These are phyloP conservation scores for Crithidia mellificae DNA, from an alignment of 208 protist species.

Conservation along the genomic window DNA sequence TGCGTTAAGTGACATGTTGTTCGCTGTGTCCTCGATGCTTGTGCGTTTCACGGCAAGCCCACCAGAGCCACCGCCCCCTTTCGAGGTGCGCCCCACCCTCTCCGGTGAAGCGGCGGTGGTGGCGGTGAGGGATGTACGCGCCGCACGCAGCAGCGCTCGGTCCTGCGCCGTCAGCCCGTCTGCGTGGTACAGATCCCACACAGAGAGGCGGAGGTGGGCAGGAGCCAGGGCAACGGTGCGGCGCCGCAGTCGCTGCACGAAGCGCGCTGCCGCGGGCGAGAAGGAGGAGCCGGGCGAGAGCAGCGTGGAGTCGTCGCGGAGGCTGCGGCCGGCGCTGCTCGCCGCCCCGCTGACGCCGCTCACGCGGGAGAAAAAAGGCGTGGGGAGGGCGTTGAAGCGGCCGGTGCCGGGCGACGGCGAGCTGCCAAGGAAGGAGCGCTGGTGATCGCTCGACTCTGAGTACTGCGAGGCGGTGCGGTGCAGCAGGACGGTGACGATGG, in stretches of 20 bases:
- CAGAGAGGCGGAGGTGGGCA: constrained; percentile 16
- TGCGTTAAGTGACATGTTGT: too few relatives aligned
- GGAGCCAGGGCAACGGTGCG: constrained; percentile 12
- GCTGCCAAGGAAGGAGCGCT: constrained; percentile 9
- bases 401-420: constrained; percentile 9
- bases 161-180: constrained; percentile 2
- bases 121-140: background rate
- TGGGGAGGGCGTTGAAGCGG: constrained; percentile 28
- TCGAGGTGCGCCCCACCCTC: background rate
- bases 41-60: background rate
- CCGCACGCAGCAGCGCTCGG: constrained; percentile 13
- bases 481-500: constrained; percentile 19
- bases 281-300: constrained; percentile 31
- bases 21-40: background rate
- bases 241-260: constrained; percentile 28
- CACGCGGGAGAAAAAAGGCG: constrained; percentile 22
- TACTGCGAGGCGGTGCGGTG: constrained; percentile 28
- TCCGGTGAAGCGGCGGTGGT: background rate
- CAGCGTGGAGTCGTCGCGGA: constrained; percentile 28
- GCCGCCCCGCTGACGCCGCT: constrained; percentile 1
- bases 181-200: constrained; percentile 19
- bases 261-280: constrained; percentile 14
- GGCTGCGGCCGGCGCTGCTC: constrained; percentile 19
- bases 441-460: constrained; percentile 21
- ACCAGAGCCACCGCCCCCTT: constrained; percentile 4